Evolutionary conservation across 441 rosid species (phyloP).

Genomic region (Erodium texanum): DNA sequence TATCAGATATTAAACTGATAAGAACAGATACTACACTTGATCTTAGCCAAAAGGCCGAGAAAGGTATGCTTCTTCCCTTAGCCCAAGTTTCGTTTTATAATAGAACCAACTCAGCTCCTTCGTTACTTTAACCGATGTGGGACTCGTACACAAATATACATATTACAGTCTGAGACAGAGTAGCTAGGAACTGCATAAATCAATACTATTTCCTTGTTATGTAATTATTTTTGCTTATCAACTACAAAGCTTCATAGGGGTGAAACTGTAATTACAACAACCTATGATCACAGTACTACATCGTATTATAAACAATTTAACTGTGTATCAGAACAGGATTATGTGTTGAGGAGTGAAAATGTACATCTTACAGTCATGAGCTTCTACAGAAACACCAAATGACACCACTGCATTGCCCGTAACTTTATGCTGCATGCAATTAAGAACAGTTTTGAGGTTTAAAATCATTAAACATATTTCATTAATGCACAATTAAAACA

Average conservation of each 20-base stretch:
- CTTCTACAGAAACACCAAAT: neutral
- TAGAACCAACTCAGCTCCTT: too few species aligned
- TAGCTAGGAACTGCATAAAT: too few species aligned
- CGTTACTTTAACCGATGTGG: too few species aligned
- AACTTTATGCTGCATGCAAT: neutral
- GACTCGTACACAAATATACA: too few species aligned
- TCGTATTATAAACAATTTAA: neutral
- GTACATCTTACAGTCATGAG: constrained; percentile 3
- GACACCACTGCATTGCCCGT: neutral
- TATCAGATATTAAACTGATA: constrained; percentile 84
- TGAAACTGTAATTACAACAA: too few species aligned
- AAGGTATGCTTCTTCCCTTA: constrained; percentile 46
- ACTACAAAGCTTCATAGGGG: too few species aligned
- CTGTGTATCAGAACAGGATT: neutral
- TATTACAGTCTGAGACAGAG: too few species aligned
- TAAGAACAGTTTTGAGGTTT: neutral
- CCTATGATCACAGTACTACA: too few species aligned
- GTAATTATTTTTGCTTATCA: too few species aligned
- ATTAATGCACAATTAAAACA: neutral
- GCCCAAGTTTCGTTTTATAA: too few species aligned
- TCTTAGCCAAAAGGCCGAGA: constrained; percentile 97
- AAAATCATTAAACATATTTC: neutral
- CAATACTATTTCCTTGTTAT: too few species aligned
- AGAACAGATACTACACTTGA: constrained; percentile 93
- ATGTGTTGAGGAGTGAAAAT: neutral